These are phyloP conservation scores for Sporopachydermia cereana DNA, from an alignment of 1,139 yeast species.

Conservation along the genomic window DNA sequence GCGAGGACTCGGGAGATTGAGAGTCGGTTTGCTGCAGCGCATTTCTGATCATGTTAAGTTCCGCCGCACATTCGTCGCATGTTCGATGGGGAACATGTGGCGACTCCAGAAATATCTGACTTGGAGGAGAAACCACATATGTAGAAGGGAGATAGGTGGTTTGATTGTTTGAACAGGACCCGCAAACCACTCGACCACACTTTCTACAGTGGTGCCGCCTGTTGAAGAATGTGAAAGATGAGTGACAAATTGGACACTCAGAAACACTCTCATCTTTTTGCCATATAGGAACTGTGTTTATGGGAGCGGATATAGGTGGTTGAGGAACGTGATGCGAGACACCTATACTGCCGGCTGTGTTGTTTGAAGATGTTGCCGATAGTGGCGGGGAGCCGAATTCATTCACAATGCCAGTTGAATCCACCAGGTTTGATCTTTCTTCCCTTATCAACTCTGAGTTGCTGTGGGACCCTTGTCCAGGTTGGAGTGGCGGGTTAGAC, in stretches of 20 bases:
- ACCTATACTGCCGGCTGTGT: no score
- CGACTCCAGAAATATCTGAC: slow-evolving; percentile 34
- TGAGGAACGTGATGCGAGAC: no score
- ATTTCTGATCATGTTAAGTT: slow-evolving; percentile 42
- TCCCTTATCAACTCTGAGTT: no score
- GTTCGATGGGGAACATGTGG: slow-evolving; percentile 49
- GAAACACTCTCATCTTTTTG: slow-evolving; percentile 57
- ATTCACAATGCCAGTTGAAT: no score
- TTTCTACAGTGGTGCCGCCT: slow-evolving; percentile 89
- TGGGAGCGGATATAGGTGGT: neutral
- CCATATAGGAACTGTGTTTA: slow-evolving; percentile 46
- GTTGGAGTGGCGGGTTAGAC: no score
- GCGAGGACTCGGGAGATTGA: neutral
- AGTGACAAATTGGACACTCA: slow-evolving; percentile 53
- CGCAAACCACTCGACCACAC: slow-evolving; percentile 73
- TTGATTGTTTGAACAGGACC: slow-evolving; percentile 42
- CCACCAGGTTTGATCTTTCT: no score
- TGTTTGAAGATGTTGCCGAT: no score
- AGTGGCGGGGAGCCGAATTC: no score
- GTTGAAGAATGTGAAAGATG: slow-evolving; percentile 48
- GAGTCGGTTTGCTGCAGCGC: slow-evolving; percentile 25
- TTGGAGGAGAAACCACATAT: slow-evolving; percentile 36
- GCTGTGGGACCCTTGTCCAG: no score
- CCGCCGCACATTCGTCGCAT: slow-evolving; percentile 60
- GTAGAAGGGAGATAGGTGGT: slow-evolving; percentile 37